Conservation (phyloP, 768 basidiomycete species). For the Mycena leptocephala region DNA sequence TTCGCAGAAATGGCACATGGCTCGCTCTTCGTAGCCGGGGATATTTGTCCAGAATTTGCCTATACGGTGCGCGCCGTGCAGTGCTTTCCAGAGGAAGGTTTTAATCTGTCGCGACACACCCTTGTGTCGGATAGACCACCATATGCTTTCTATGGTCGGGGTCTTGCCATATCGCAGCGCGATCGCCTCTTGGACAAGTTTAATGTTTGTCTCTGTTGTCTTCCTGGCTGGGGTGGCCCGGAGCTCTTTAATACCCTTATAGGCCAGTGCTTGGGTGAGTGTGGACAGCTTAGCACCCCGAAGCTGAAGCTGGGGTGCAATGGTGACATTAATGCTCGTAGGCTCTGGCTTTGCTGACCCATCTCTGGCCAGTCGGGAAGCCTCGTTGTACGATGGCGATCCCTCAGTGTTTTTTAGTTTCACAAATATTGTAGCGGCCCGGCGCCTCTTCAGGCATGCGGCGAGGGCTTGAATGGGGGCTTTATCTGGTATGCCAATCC, state of each 20-base stretch:
- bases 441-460: neutral
- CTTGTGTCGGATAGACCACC: neutral
- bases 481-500: neutral
- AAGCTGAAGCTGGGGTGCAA: neutral
- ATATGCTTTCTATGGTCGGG: neutral
- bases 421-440: neutral
- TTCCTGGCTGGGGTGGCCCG: neutral
- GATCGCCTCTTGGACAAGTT: neutral
- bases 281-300: neutral
- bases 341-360: neutral
- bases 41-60: slow-evolving; percentile 34
- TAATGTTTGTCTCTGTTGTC: neutral
- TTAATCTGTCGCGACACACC: neutral
- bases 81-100: slow-evolving; percentile 21
- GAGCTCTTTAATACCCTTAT: neutral
- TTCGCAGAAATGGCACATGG: slow-evolving; percentile 18
- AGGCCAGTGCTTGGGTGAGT: slow-evolving; percentile 7
- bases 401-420: neutral
- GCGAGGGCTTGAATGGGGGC: neutral
- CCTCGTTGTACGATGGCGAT: neutral
- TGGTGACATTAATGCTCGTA: neutral
- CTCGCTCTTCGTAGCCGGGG: slow-evolving; percentile 19
- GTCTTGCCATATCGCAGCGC: too few species aligned
- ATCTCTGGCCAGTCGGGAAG: neutral
- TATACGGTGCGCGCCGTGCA: slow-evolving; percentile 19